Conservation (phyloP, 345 rosid genomes). For the Abelmoschus esculentus region DNA sequence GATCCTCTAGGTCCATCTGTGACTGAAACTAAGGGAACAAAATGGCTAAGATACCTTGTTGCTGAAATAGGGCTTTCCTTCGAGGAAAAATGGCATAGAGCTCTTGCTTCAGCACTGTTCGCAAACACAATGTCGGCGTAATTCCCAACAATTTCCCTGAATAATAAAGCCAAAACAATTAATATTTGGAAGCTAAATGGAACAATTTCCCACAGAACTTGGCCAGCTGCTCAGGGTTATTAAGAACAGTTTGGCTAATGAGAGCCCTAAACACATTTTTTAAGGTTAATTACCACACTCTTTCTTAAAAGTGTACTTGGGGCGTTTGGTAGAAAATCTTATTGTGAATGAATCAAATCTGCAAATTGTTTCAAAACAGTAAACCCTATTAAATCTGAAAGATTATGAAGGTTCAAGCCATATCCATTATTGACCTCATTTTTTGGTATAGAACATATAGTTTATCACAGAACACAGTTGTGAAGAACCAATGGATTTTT, state of each 20-base stretch:
- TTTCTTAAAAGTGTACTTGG: not conserved
- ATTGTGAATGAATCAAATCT: not conserved
- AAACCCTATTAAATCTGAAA: no score
- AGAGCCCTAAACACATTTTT: no score
- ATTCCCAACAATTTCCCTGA: slow-evolving; percentile 84
- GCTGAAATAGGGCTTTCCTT: slow-evolving; percentile 68
- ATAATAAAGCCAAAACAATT: not conserved
- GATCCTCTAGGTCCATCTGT: slow-evolving; percentile 86
- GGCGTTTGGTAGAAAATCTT: not conserved
- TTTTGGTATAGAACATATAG: not conserved
- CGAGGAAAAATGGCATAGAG: slow-evolving; percentile 60
- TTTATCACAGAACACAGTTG: not conserved
- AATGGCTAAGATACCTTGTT: slow-evolving; percentile 80
- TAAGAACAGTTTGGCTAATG: no score
- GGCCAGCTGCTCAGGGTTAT: not conserved
- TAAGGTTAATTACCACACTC: no score
- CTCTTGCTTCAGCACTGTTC: slow-evolving; percentile 81
- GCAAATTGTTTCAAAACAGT: no score
- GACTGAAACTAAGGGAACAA: slow-evolving; percentile 76
- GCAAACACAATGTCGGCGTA: slow-evolving; percentile 76
- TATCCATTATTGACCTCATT: no score
- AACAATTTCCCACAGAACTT: not conserved
- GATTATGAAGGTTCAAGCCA: no score
- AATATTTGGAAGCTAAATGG: not conserved
- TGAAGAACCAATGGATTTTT: no score